phyloP scores from a whole-genome alignment of 1,284 basidiomycete genomes.

The Microbotryum violaceum region DNA sequence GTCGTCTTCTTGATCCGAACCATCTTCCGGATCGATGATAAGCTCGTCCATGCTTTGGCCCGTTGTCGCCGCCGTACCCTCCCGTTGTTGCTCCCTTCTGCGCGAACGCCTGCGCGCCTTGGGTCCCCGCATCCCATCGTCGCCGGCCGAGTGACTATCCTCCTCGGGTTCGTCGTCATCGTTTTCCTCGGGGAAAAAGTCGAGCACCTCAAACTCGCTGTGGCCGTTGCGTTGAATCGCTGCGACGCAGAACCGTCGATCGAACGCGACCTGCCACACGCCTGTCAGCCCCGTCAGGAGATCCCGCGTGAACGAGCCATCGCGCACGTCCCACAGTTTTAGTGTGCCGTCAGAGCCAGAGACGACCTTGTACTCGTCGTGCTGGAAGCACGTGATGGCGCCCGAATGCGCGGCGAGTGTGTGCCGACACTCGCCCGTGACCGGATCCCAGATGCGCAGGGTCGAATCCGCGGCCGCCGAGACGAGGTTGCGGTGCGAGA shows the following conservation, averaged over 20 bases:
- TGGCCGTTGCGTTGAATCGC: conserved; percentile 46
- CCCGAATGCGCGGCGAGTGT: conserved; percentile 79
- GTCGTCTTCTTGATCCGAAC: too few species aligned
- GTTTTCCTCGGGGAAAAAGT: conserved; percentile 25
- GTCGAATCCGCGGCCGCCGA: conserved; percentile 91
- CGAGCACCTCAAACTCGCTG: conserved; percentile 35
- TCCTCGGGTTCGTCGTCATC: conserved; percentile 7
- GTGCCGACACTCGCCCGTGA: conserved; percentile 66
- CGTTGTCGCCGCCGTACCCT: too few species aligned
- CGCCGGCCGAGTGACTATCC: too few species aligned
- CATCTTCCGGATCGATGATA: too few species aligned
- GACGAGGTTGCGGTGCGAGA: conserved; percentile 76
- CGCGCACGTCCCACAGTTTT: conserved; percentile 90
- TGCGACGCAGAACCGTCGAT: conserved; percentile 82
- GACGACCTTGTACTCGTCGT: conserved; percentile 91
- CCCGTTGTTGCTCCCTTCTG: too few species aligned
- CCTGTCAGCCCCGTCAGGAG: conserved; percentile 78
- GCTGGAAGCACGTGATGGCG: conserved; percentile 94
- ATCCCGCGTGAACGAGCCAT: conserved; percentile 74
- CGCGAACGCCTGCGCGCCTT: too few species aligned
- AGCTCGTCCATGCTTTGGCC: too few species aligned
- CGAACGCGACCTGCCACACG: conserved; percentile 93
- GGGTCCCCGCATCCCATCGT: too few species aligned
- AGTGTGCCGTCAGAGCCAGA: conserved; percentile 89
- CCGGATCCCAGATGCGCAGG: conserved; percentile 83